Percentiles rank a stretch among this genome's conserved stretches.
Evolutionary conservation across 257 asterid genomes (phyloP).

Genomic region (Capsicum rhomboideum): DNA sequence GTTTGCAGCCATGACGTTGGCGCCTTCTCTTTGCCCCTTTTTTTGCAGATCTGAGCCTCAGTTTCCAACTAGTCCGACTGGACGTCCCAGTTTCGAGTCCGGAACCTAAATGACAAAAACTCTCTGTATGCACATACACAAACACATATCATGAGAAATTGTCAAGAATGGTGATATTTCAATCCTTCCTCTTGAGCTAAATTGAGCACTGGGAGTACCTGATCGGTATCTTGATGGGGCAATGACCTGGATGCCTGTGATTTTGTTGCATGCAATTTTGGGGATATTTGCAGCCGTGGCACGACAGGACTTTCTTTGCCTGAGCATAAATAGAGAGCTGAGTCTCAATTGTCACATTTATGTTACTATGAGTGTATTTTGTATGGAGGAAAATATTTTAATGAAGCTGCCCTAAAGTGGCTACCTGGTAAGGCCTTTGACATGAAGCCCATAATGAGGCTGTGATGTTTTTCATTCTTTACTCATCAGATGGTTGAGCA

Average conservation of each 20-base stretch:
- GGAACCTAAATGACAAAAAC: not conserved
- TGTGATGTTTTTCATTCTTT: not conserved
- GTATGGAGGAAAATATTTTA: not conserved
- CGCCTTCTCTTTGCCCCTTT: not conserved
- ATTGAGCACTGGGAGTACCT: not conserved
- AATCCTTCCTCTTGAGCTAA: not conserved
- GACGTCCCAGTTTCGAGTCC: not conserved
- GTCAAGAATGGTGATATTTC: not conserved
- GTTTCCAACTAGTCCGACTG: not conserved
- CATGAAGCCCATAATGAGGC: too few species aligned
- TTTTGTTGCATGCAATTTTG: not conserved
- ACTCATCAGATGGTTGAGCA: not conserved
- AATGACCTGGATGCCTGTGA: not conserved
- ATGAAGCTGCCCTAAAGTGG: not conserved
- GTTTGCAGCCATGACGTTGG: too few species aligned
- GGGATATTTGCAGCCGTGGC: not conserved
- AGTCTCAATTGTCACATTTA: not conserved
- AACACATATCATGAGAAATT: not conserved
- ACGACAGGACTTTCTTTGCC: not conserved
- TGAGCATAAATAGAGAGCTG: not conserved
- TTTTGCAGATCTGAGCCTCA: slow-evolving; percentile 7
- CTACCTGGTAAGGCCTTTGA: not conserved
- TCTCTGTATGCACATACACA: not conserved
- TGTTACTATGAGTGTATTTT: not conserved
- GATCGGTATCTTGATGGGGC: not conserved